Evolutionary conservation across 768 basidiomycete species (phyloP), one percentile per base, ranked within the genome.

Genomic region (Piloderma croceum): DNA sequence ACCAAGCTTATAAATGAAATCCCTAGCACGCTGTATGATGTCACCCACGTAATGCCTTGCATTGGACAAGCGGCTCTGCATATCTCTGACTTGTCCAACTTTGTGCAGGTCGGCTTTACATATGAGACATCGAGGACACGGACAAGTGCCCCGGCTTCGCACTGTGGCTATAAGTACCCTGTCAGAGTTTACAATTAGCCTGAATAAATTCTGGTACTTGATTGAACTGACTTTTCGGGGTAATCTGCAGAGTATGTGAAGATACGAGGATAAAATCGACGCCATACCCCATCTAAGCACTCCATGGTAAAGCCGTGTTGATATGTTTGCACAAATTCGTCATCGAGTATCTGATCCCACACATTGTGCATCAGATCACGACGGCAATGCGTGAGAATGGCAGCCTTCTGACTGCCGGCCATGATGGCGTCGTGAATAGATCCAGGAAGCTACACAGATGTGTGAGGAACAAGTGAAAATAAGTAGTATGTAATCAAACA

Each of bases 171-270:
- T 24, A 0, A 59, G 43, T 1, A 53, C 43, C 35, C 57, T 53
- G 34, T 1, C 18, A 24, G 23, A 34, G 10, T 24, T 37, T 25
- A n/a, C n/a, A n/a, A n/a, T n/a, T n/a, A n/a, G n/a, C n/a, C n/a
- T n/a, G n/a, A n/a, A n/a, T n/a, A n/a, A n/a, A n/a, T n/a, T n/a
- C n/a, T n/a, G n/a, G n/a, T 29, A 29, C 10, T 29, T 29, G 33
- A 40, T 38, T 10, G 32, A 10, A 49, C 50, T 3, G 33, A 64
- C 65, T 68, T 68, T 19, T 68, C 62, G 0, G 63, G 63, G 31
- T 67, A 67, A 36, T 67, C 59, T 0, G 60, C 61, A 3, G 58
- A 56, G 32, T 65, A 65, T 1, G 60, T 62, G 20, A 65, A 58
- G 0, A 65, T 49, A 1, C 50, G 42, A 3, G 57, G 56, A 24